Evolutionary conservation across 371 early-diverging fungal species (phyloP).

Genomic region (Mortierella sp.): DNA sequence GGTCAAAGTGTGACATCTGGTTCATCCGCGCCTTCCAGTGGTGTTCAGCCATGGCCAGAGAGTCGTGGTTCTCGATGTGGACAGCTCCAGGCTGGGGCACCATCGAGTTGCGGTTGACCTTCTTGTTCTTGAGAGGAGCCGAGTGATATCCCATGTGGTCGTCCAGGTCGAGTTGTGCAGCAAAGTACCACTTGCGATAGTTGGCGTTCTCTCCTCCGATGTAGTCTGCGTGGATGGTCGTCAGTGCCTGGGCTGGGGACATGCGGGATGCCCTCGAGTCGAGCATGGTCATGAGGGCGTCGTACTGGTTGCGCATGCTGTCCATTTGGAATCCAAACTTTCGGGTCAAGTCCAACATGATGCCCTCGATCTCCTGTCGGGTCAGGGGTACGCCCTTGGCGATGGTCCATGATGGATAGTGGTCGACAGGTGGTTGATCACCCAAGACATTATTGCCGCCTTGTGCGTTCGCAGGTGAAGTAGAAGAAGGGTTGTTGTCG

Average conservation of each 20-base stretch:
- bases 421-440: slow-evolving; percentile 43
- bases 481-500: too few relatives aligned
- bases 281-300: slow-evolving; percentile 83
- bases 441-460: slow-evolving; percentile 3
- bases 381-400: slow-evolving; percentile 71
- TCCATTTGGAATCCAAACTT: slow-evolving; percentile 89
- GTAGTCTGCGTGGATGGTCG: slow-evolving; percentile 87
- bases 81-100: slow-evolving; percentile 19
- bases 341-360: slow-evolving; percentile 68
- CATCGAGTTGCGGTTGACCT: slow-evolving; percentile 31
- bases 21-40: slow-evolving; percentile 80
- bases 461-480: neutral
- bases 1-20: slow-evolving; percentile 73
- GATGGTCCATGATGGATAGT: slow-evolving; percentile 78
- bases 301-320: slow-evolving; percentile 79
- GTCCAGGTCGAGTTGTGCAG: slow-evolving; percentile 80
- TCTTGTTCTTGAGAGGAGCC: slow-evolving; percentile 55
- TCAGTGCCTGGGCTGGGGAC: slow-evolving; percentile 77
- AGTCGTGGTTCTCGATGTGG: slow-evolving; percentile 31
- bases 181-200: slow-evolving; percentile 89
- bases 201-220: slow-evolving; percentile 88
- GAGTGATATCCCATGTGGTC: slow-evolving; percentile 65
- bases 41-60: slow-evolving; percentile 63
- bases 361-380: slow-evolving; percentile 71
- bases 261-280: slow-evolving; percentile 88